Conservation (phyloP, 2,329 filamentous ascomycete genomes). For the Colletotrichum sp. region DNA sequence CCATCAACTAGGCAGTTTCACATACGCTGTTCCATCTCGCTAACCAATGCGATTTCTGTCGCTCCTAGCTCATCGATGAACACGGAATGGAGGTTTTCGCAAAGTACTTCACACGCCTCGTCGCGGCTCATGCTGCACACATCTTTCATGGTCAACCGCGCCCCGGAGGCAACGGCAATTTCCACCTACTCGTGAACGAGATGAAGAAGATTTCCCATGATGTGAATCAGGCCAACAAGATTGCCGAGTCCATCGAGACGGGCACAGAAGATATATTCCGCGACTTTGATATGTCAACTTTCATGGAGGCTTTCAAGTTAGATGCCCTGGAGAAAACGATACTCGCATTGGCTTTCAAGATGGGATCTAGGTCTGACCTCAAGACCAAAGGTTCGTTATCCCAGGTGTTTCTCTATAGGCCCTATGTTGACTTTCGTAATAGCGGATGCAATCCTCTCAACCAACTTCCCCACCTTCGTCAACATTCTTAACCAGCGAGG, state of each 20-base stretch:
- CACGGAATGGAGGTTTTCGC: constrained; percentile 99
- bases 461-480: constrained; percentile 78
- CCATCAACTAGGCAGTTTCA: not conserved
- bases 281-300: constrained; percentile 94
- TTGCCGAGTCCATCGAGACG: constrained; percentile 91
- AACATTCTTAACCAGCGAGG: constrained; percentile 73
- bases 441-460: constrained; percentile 91
- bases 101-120: constrained; percentile 92
- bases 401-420: constrained; percentile 30
- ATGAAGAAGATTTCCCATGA: constrained; percentile 86
- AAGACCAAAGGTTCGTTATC: constrained; percentile 79
- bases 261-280: constrained; percentile 92
- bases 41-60: constrained; percentile 6
- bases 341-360: constrained; percentile 87
- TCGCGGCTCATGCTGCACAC: constrained; percentile 87
- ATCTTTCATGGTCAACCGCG: constrained; percentile 85
- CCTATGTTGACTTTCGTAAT: constrained; percentile 44
- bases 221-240: constrained; percentile 82
- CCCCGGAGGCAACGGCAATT: constrained; percentile 79
- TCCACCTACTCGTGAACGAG: constrained; percentile 81
- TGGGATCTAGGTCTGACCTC: constrained; percentile 78
- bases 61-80: constrained; percentile 84
- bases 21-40: not conserved
- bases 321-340: constrained; percentile 88
- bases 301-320: constrained; percentile 95